phyloP scores from a whole-genome alignment of 2,329 filamentous ascomycete genomes.

The Botrytis byssoidea region DNA sequence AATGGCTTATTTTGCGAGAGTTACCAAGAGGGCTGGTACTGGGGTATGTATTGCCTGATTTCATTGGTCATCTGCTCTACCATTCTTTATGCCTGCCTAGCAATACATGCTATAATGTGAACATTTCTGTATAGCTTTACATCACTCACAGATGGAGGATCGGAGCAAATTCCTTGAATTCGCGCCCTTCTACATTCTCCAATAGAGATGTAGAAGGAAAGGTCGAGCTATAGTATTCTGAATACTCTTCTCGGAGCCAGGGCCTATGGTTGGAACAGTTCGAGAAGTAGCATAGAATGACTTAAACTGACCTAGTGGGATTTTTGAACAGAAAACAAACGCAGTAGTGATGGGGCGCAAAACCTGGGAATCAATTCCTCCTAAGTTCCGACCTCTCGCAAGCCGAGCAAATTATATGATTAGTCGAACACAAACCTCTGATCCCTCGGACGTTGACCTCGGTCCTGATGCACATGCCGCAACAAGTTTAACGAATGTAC shows the following conservation, averaged over 20 bases:
- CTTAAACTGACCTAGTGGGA: background rate
- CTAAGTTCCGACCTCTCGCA: slow-evolving; percentile 73
- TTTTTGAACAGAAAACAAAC: slow-evolving; percentile 46
- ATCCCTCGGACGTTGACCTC: background rate
- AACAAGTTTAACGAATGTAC: background rate
- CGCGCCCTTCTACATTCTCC: background rate
- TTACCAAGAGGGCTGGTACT: slow-evolving; percentile 64
- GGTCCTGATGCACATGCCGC: background rate
- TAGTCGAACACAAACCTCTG: slow-evolving; percentile 43
- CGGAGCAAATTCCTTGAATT: background rate
- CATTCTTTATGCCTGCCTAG: background rate
- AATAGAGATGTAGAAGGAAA: background rate
- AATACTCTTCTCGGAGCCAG: background rate
- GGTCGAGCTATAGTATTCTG: background rate
- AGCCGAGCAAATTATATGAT: slow-evolving; percentile 82
- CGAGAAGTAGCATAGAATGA: background rate
- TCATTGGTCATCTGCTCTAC: too few species aligned
- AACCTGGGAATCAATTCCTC: slow-evolving; percentile 90
- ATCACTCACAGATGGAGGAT: too few species aligned
- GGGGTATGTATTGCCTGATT: slow-evolving; percentile 29
- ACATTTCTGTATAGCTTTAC: background rate
- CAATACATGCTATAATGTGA: background rate
- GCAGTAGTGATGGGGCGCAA: slow-evolving; percentile 97
- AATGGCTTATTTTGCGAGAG: slow-evolving; percentile 92
- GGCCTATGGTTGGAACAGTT: background rate